Evolutionary conservation across 108 stramenopile species (phyloP).

Genomic region (Fragilariopsis cylindrus): DNA sequence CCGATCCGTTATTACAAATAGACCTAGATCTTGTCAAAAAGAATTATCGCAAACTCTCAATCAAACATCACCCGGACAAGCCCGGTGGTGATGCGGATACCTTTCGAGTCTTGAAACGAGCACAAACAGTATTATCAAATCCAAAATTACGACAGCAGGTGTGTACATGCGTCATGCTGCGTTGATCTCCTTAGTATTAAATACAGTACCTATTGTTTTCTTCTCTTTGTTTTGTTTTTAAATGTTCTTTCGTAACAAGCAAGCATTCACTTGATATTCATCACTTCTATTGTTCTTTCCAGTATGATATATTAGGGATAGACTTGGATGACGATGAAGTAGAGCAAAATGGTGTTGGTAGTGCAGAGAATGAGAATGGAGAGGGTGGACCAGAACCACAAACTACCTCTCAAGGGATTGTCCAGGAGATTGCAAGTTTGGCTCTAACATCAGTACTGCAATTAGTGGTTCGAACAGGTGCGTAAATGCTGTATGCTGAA

Average conservation of each 20-base stretch:
- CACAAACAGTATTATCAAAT: slow-evolving; percentile 67
- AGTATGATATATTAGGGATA: slow-evolving; percentile 80
- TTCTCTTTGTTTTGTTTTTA: too few relatives aligned
- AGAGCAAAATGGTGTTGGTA: slow-evolving; percentile 19
- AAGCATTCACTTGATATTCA: slow-evolving; percentile 1
- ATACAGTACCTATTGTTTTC: background rate
- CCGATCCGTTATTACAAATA: slow-evolving; percentile 2
- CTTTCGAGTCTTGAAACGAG: slow-evolving; percentile 76
- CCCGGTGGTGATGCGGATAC: slow-evolving; percentile 77
- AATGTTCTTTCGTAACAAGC: background rate
- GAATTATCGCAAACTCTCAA: slow-evolving; percentile 69
- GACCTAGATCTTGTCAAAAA: slow-evolving; percentile 76
- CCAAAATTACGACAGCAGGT: slow-evolving; percentile 66
- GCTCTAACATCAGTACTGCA: slow-evolving; percentile 71
- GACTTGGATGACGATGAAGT: slow-evolving; percentile 86
- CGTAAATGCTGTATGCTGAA: slow-evolving; percentile 10
- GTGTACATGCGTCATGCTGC: too few relatives aligned
- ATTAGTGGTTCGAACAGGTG: slow-evolving; percentile 69
- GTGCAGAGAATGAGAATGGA: slow-evolving; percentile 16
- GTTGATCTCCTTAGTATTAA: too few relatives aligned
- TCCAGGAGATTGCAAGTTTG: slow-evolving; percentile 73
- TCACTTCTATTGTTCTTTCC: too few relatives aligned
- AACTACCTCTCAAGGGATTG: slow-evolving; percentile 51
- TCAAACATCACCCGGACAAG: slow-evolving; percentile 76
- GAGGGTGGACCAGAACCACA: slow-evolving; percentile 15